These are phyloP conservation scores for Trametes gibbosa DNA, from an alignment of 768 basidiomycete species.

Conservation along the genomic window DNA sequence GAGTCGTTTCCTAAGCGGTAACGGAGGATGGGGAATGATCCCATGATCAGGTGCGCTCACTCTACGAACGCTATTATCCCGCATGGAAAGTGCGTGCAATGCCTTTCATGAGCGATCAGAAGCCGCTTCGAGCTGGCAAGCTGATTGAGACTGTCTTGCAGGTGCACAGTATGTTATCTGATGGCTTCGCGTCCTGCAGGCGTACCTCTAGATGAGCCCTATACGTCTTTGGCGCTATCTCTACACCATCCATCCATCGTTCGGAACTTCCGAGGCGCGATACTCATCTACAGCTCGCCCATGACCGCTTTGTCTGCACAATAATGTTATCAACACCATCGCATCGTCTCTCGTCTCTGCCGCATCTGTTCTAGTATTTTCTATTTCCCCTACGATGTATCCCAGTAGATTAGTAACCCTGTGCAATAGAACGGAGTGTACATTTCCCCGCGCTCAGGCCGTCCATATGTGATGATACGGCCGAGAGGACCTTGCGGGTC, in stretches of 20 bases:
- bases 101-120: slow-evolving; percentile 13
- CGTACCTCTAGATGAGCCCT: slow-evolving; percentile 6
- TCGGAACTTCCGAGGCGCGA: slow-evolving; percentile 11
- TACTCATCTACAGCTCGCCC: slow-evolving; percentile 17
- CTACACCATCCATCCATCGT: slow-evolving; percentile 15
- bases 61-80: background rate
- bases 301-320: slow-evolving; percentile 16
- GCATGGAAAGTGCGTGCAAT: slow-evolving; percentile 23
- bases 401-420: slow-evolving; percentile 3
- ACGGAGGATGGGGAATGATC: slow-evolving; percentile 66
- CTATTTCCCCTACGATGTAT: slow-evolving; percentile 15
- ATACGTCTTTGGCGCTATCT: slow-evolving; percentile 19
- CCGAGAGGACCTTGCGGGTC: background rate
- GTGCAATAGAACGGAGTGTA: slow-evolving; percentile 17
- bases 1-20: slow-evolving; percentile 77
- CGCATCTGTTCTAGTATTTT: slow-evolving; percentile 4
- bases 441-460: background rate
- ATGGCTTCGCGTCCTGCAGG: slow-evolving; percentile 21
- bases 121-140: slow-evolving; percentile 11
- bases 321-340: slow-evolving; percentile 17
- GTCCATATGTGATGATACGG: background rate
- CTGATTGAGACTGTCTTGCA: slow-evolving; percentile 15
- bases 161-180: slow-evolving; percentile 22
- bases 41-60: slow-evolving; percentile 9
- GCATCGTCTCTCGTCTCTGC: slow-evolving; percentile 11